These are phyloP conservation scores for Nemania sp. DNA, from an alignment of 2,329 filamentous ascomycete species.

Conservation along the genomic window DNA sequence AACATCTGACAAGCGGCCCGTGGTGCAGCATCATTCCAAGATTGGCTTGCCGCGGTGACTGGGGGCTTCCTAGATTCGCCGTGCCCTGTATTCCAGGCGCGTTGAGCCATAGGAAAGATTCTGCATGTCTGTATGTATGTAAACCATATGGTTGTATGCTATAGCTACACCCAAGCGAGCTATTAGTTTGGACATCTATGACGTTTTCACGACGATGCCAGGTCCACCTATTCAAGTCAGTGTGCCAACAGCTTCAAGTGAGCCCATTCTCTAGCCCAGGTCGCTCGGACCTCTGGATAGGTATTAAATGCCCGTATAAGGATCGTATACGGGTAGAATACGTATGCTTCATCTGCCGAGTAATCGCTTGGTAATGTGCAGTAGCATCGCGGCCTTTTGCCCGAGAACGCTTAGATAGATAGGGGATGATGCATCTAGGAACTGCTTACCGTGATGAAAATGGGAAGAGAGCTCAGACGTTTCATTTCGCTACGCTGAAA, in stretches of 20 bases:
- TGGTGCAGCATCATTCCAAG: constrained; percentile 24
- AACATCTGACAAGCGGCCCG: constrained; percentile 28
- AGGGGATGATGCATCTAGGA: constrained; percentile 13
- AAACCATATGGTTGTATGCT: background rate
- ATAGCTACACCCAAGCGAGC: background rate
- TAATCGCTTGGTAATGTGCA: constrained; percentile 31
- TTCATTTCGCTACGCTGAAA: constrained; percentile 31
- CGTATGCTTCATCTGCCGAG: constrained; percentile 5
- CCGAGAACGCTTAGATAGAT: constrained; percentile 11
- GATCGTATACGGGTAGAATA: background rate
- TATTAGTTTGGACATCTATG: background rate
- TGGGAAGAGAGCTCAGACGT: constrained; percentile 29
- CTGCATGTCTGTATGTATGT: too few relatives aligned
- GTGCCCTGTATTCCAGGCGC: background rate
- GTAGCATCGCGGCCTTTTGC: constrained; percentile 21
- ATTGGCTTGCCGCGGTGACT: constrained; percentile 13
- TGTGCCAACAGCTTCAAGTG: background rate
- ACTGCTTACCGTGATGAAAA: constrained; percentile 16
- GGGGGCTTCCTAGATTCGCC: background rate
- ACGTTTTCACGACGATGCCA: background rate
- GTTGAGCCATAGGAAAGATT: background rate
- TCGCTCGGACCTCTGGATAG: constrained; percentile 30
- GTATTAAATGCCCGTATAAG: constrained; percentile 23
- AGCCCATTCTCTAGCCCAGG: constrained; percentile 12
- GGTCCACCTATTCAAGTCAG: background rate